Conservation (phyloP, 805 yeast species). For the Candida rishiriensis region DNA sequence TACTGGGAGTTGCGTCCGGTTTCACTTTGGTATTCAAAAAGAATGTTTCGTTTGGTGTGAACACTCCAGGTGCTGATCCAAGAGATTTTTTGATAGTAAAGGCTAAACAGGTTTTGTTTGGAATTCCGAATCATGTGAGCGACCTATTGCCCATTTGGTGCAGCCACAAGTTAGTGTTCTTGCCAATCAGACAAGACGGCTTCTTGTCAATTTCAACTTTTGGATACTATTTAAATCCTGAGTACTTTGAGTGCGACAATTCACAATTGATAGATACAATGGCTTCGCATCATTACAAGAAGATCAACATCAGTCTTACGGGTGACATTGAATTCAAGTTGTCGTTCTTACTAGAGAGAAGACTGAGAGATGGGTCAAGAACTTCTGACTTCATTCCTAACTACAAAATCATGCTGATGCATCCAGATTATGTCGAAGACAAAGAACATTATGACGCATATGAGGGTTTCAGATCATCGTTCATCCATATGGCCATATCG, state of each 20-base stretch:
- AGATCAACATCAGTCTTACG: constrained; percentile 50
- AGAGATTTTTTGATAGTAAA: constrained; percentile 58
- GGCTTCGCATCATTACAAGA: constrained; percentile 35
- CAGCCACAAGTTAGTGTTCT: constrained; percentile 40
- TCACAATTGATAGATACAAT: constrained; percentile 4
- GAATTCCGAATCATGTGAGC: constrained; percentile 71
- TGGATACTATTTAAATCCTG: constrained; percentile 22
- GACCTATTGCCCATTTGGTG: constrained; percentile 55
- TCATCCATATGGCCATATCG: constrained; percentile 66
- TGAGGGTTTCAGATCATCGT: constrained; percentile 70
- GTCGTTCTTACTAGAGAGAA: constrained; percentile 55
- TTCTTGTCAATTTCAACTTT: constrained; percentile 18
- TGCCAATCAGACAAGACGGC: constrained; percentile 34
- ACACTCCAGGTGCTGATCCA: constrained; percentile 60
- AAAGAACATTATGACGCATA: constrained; percentile 69
- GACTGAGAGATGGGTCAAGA: constrained; percentile 29
- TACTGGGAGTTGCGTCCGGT: constrained; percentile 68
- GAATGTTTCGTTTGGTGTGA: constrained; percentile 54
- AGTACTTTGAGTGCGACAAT: constrained; percentile 10
- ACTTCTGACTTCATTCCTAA: constrained; percentile 50
- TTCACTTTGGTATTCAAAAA: constrained; percentile 70
- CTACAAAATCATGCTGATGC: constrained; percentile 46
- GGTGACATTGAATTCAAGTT: constrained; percentile 59
- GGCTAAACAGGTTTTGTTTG: constrained; percentile 60
- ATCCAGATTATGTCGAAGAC: constrained; percentile 48